Evolutionary conservation across 2,329 filamentous ascomycete genomes (phyloP), one percentile per base, ranked within the genome.

Genomic region (Mollisia scopiformis): DNA sequence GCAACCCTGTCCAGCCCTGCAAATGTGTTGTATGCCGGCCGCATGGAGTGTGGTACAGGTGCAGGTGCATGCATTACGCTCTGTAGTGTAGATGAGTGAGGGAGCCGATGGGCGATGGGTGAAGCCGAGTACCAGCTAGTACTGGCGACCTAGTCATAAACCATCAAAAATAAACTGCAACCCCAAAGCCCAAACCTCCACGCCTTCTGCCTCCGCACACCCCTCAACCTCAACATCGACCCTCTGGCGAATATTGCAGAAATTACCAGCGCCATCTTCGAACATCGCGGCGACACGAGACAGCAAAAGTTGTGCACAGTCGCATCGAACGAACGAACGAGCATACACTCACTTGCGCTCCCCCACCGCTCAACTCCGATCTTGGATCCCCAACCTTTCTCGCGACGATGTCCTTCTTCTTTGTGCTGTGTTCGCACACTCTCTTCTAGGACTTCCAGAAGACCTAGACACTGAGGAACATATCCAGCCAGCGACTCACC

Each of bases 361-460:
- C 28, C 21, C 23, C 31, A 21, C 33, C 52, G 14, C 6, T 19
- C 33, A 11, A 27, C 16, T n/a, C 27, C 27, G 23, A 54, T n/a
- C 31, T 10, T 23, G 19, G 21, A 28, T 25, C 55, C 39, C 55
- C 46, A 37, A 49, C 55, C 59, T 55, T 58, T 55, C 47, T 63
- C 61, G 63, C 66, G 65, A 67, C 47, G 49, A 71, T 71, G 69
- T 61, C 58, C 49, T 57, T 61, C 25, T 55, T 52, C 27, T 31
- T 62, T 55, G 62, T 57, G 33, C 61, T 61, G 43, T 33, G 47
- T 54, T 58, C 58, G 58, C 62, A 60, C 51, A 58, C 57, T 14
- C 30, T 39, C 49, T 62, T 56, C 54, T 66, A 66, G 61, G 50
- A 60, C n/a, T 27, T 50, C 6, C 39, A 41, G 43, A 33, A 28